Evolutionary conservation across 768 basidiomycete species (phyloP).

Genomic region (Mycena rebaudengoi): DNA sequence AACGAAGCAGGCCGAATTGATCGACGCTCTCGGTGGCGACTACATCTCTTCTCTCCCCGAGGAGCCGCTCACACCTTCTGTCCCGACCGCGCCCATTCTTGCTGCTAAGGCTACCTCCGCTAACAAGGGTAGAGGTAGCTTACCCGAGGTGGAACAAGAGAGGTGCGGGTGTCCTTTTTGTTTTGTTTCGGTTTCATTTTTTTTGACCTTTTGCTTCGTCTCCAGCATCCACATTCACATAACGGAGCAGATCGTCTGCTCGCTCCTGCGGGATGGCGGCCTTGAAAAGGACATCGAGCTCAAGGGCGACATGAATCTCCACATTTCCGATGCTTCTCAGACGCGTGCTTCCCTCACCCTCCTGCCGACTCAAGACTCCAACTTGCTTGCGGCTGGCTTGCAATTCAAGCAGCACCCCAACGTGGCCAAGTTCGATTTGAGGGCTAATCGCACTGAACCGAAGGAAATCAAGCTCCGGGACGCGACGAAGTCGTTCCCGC

Average conservation of each 20-base stretch:
- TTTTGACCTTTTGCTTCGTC: neutral
- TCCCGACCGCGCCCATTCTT: constrained; percentile 31
- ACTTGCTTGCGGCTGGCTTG: constrained; percentile 51
- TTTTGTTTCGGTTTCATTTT: too few relatives aligned
- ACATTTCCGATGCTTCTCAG: constrained; percentile 78
- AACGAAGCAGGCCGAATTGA: constrained; percentile 85
- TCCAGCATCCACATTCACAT: constrained; percentile 85
- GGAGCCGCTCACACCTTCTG: constrained; percentile 49
- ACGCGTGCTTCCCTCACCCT: constrained; percentile 79
- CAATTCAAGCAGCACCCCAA: constrained; percentile 99
- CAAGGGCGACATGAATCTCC: constrained; percentile 94
- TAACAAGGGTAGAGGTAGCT: constrained; percentile 63
- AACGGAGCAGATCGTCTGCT: constrained; percentile 83
- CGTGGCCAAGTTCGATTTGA: constrained; percentile 77
- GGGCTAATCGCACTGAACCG: constrained; percentile 19
- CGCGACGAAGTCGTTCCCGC: constrained; percentile 81
- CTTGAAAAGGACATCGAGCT: constrained; percentile 84
- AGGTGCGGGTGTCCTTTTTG: constrained; percentile 74
- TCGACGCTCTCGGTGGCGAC: constrained; percentile 89
- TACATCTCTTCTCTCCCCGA: constrained; percentile 43
- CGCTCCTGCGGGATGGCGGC: constrained; percentile 90
- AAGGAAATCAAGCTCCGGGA: constrained; percentile 50
- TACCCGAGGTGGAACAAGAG: constrained; percentile 80
- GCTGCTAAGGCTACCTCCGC: constrained; percentile 23
- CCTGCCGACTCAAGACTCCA: constrained; percentile 62